A percentile compares a stretch with the other conserved stretches of the same genome.
Evolutionary conservation across 148 eudicot genomes (phyloP).

Genomic region (Suaeda aralocaspica): DNA sequence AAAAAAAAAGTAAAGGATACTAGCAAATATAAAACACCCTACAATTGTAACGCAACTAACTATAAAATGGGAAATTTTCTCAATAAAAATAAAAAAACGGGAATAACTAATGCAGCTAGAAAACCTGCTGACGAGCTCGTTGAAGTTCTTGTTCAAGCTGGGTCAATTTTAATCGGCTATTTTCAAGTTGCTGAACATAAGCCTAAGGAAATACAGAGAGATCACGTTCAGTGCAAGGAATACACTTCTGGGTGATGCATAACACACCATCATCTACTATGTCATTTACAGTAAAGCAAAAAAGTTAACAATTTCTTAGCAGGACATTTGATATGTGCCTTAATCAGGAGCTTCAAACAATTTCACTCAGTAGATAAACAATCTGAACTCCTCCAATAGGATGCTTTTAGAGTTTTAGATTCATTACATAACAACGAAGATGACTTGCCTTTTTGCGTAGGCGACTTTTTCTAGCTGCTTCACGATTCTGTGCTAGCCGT

Average conservation of each 20-base stretch:
- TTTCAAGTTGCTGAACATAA: constrained; percentile 63
- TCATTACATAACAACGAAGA: not conserved
- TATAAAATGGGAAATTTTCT: not conserved
- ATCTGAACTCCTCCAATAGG: not conserved
- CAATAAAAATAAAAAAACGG: no score
- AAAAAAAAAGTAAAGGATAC: not conserved
- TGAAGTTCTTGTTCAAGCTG: constrained; percentile 46
- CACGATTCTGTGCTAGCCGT: constrained; percentile 95
- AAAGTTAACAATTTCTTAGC: not conserved
- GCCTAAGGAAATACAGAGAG: constrained; percentile 41
- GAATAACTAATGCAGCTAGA: not conserved
- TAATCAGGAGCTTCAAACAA: not conserved
- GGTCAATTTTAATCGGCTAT: constrained; percentile 40
- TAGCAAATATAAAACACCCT: not conserved
- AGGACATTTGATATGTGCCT: not conserved
- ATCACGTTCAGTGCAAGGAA: no score
- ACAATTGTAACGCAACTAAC: not conserved
- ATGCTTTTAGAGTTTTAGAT: not conserved
- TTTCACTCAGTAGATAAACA: not conserved
- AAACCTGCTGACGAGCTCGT: constrained; percentile 46
- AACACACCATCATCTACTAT: not conserved
- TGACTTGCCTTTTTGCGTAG: constrained; percentile 71
- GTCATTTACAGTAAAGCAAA: not conserved
- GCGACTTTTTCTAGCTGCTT: constrained; percentile 96
- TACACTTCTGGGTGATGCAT: not conserved